Evolutionary conservation across 2,329 filamentous ascomycete species (phyloP), one percentile per base, ranked within the genome.

Genomic region (Colletotrichum cereale): DNA sequence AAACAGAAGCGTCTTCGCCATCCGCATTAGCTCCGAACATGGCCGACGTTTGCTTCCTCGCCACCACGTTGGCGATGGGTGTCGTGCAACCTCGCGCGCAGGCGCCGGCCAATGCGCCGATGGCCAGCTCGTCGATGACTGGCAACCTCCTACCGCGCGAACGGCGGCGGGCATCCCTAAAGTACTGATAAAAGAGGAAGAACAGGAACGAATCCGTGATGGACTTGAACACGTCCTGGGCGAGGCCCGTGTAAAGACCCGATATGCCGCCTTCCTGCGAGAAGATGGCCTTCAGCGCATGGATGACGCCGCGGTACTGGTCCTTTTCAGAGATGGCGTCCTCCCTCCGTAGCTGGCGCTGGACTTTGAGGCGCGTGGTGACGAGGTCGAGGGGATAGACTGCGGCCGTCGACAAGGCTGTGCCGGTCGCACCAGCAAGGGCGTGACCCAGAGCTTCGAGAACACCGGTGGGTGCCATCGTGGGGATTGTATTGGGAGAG

Each of bases 361-460:
- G 93, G 3, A 94, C 92, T 81, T 97, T 94, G 57, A 97, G 87
- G 36, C 94, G 89, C 34, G 94, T 95, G 66, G 94, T 92, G 73
- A 96, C 89, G 53, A 97, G 88, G 76, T 94, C 92, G 68, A 97
- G 87, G 2, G 95, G 95, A 79, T 97, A 97, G 7, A 93, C 90
- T 66, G 90, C 82, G 57, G 94, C 86, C 76, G 95, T 96, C 14
- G 94, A 93, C 71, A 96, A 87, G 21, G 93, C 92, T 0, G 93
- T 92, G 44, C 94, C 94, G 0, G 91, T 84, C 6, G 93, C 92
- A 62, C 95, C 95, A 5, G 94, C 94, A 40, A 93, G 81, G 65
- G 93, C 95, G 84, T 97, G 94, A 55, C 93, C 92, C 11, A 97
- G 84, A 42, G 94, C 93, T 61, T 93, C 92, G 5, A 96, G 87